Conservation (phyloP, 257 asterid genomes). For the Lavandula angustifolia region DNA sequence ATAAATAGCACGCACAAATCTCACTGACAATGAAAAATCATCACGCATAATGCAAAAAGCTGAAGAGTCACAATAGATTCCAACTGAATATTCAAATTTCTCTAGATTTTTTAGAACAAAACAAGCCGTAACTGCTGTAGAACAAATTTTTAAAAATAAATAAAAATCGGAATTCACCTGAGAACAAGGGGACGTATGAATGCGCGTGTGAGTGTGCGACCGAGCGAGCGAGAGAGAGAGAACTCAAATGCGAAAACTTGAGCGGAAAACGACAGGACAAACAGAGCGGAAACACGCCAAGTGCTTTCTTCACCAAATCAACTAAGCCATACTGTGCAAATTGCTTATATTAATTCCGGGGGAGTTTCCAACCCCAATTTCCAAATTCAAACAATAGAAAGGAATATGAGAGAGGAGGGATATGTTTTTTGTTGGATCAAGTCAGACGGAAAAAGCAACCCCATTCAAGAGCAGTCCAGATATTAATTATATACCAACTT, state of each 20-base stretch:
- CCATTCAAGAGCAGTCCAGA: constrained; percentile 3
- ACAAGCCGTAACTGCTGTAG: neutral
- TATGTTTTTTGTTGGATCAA: neutral
- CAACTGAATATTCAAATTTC: constrained; percentile 16
- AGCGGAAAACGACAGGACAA: constrained; percentile 13
- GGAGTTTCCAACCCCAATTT: neutral
- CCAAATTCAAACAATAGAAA: neutral
- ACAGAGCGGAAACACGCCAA: constrained; percentile 24
- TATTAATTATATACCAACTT: neutral
- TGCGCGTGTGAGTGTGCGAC: too few relatives aligned
- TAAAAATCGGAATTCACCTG: constrained; percentile 6
- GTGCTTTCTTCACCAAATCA: constrained; percentile 30
- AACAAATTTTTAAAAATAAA: neutral
- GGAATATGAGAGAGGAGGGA: neutral
- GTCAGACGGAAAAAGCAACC: constrained; percentile 22
- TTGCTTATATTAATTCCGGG: neutral
- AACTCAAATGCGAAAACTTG: neutral
- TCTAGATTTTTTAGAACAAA: neutral
- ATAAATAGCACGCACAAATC: constrained; percentile 11
- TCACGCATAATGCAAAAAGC: constrained; percentile 7
- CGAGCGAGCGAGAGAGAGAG: constrained; percentile 20
- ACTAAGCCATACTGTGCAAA: neutral
- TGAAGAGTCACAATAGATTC: neutral
- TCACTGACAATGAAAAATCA: neutral
- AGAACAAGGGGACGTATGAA: neutral